Evolutionary conservation across 805 yeast species (phyloP).

Genomic region (Pichia phayaonensis): DNA sequence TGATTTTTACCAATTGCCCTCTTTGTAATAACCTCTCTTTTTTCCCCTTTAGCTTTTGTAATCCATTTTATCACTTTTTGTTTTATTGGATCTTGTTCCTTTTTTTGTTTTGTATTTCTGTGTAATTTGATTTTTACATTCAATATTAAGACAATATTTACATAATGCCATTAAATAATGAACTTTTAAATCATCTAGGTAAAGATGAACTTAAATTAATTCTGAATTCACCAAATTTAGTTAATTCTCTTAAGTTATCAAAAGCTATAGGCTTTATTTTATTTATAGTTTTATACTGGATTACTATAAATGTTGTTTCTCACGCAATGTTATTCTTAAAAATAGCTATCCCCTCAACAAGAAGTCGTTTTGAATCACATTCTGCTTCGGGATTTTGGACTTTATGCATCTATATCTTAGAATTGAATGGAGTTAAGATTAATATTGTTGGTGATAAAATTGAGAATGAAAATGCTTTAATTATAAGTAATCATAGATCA

Average conservation of each 20-base stretch:
- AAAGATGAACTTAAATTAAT: conserved; percentile 1
- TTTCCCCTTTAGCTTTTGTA: neutral
- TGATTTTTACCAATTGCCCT: neutral
- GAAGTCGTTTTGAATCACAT: conserved; percentile 15
- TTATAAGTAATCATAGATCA: conserved; percentile 57
- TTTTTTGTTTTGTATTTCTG: neutral
- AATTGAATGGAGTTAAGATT: conserved; percentile 31
- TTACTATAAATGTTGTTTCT: conserved; percentile 13
- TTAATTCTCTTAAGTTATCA: conserved; percentile 8
- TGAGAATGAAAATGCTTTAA: conserved; percentile 30
- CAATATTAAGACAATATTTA: no score
- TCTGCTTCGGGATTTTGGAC: conserved; percentile 29
- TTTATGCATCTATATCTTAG: conserved; percentile 25
- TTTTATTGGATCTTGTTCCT: neutral
- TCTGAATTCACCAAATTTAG: neutral
- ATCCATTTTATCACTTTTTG: neutral
- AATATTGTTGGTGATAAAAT: conserved; percentile 37
- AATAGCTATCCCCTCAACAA: conserved; percentile 18
- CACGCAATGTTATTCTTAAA: conserved; percentile 14
- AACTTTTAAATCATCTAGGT: conserved; percentile 9
- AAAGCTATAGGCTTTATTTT: conserved; percentile 19
- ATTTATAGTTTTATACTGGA: conserved; percentile 15
- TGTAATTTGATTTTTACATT: neutral
- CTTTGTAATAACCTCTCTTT: neutral
- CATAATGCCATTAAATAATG: conserved; percentile 5